Conservation (phyloP, 306 rosid species). For the Ziziphus jujuba region DNA sequence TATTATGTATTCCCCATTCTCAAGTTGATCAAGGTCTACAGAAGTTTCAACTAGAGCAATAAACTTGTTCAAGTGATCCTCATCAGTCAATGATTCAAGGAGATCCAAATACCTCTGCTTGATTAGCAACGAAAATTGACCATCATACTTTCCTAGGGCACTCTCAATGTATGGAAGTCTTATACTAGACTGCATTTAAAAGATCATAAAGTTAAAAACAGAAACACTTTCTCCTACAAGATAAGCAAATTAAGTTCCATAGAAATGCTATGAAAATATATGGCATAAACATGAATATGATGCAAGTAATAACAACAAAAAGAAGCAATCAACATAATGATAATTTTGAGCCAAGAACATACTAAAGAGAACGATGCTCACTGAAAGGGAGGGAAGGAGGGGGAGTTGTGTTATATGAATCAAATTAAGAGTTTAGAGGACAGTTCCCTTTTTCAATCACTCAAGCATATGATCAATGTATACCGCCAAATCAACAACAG, state of each 20-base stretch:
- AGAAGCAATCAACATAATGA: no score
- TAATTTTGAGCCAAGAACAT: neutral
- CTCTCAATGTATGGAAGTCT: slow-evolving; percentile 79
- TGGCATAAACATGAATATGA: neutral
- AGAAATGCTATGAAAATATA: neutral
- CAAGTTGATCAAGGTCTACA: slow-evolving; percentile 95
- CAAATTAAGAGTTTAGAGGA: no score
- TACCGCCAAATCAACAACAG: slow-evolving; percentile 15
- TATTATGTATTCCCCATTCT: slow-evolving; percentile 93
- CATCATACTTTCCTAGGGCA: slow-evolving; percentile 65
- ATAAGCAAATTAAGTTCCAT: neutral
- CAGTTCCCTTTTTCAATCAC: no score
- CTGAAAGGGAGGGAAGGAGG: neutral
- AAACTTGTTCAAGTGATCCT: slow-evolving; percentile 70
- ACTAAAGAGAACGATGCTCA: neutral
- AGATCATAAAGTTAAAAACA: slow-evolving; percentile 26
- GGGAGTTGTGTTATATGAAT: neutral
- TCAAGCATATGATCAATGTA: no score
- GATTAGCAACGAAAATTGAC: slow-evolving; percentile 69
- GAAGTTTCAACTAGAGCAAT: slow-evolving; percentile 78
- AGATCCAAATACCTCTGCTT: slow-evolving; percentile 63
- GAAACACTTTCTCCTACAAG: slow-evolving; percentile 13
- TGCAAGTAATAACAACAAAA: neutral
- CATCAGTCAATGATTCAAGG: slow-evolving; percentile 75
- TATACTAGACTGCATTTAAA: slow-evolving; percentile 75